Evolutionary conservation across 345 rosid genomes (phyloP).

Genomic region (Murraya paniculata): DNA sequence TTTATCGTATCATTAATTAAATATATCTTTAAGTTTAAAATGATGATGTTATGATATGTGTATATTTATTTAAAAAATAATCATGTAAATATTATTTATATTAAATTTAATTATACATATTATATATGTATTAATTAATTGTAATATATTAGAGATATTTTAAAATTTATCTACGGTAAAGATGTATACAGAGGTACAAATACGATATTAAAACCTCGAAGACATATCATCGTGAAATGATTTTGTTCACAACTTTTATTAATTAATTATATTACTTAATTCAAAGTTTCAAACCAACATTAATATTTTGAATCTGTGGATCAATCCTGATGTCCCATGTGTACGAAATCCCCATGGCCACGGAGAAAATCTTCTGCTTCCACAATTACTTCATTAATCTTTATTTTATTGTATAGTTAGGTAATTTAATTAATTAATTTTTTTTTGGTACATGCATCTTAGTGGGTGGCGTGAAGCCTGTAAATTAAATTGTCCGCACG

Average conservation of each 20-base stretch:
- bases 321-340: constrained; percentile 12
- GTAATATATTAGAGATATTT: too few species aligned
- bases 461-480: not conserved
- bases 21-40: too few species aligned
- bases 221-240: not conserved
- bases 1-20: too few species aligned
- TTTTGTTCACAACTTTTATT: not conserved
- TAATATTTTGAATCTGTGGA: not conserved
- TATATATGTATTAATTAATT: too few species aligned
- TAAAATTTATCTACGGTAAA: too few species aligned
- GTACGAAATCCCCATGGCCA: constrained; percentile 25
- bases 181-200: too few species aligned
- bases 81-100: too few species aligned
- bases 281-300: not conserved
- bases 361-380: constrained; percentile 20
- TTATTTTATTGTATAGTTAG: not conserved
- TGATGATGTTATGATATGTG: too few species aligned
- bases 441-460: constrained; percentile 3
- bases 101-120: too few species aligned
- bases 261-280: not conserved
- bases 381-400: not conserved
- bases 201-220: not conserved
- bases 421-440: not conserved
- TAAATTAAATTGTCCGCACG: not conserved
- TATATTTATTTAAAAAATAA: too few species aligned